phyloP scores from a whole-genome alignment of 352 stramenopile genomes.

The Globisporangium nagaii region DNA sequence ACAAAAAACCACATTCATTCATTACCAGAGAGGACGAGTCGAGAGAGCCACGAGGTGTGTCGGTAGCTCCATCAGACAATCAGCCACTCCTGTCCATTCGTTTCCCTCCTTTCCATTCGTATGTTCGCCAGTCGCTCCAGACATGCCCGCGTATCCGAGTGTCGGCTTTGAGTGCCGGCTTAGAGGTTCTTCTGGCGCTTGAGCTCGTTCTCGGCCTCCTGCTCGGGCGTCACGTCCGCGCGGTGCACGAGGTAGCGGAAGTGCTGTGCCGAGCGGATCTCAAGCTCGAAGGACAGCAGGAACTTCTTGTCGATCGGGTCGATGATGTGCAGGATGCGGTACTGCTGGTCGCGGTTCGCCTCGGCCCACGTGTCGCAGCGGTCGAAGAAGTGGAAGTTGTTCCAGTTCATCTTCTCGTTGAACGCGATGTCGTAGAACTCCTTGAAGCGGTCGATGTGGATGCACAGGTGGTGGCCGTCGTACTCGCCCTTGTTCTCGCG shows the following conservation, averaged over 20 bases:
- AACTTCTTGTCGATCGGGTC: conserved; percentile 59
- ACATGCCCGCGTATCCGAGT: too few relatives aligned
- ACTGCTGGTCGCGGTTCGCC: conserved; percentile 64
- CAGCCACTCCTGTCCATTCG: too few relatives aligned
- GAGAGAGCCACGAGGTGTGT: too few relatives aligned
- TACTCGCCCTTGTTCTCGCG: conserved; percentile 56
- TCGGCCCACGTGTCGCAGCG: conserved; percentile 62
- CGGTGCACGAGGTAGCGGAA: conserved; percentile 66
- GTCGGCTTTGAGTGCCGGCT: too few relatives aligned
- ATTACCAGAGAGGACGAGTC: too few relatives aligned
- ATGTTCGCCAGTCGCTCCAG: too few relatives aligned
- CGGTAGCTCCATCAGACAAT: too few relatives aligned
- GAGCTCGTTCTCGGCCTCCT: conserved; percentile 47
- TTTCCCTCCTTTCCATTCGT: too few relatives aligned
- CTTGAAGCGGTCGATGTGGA: conserved; percentile 69
- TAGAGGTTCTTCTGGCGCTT: conserved; percentile 61
- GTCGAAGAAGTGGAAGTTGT: conserved; percentile 70
- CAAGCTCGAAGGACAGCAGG: conserved; percentile 62
- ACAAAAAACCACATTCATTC: too few relatives aligned
- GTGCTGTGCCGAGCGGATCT: conserved; percentile 65
- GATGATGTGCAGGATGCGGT: conserved; percentile 60
- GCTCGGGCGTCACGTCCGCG: conserved; percentile 38
- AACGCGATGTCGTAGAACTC: conserved; percentile 50
- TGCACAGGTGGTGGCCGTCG: conserved; percentile 70
- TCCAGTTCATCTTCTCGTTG: conserved; percentile 65